These are phyloP conservation scores for Mycena galopus DNA, from an alignment of 768 basidiomycete species.

Conservation along the genomic window DNA sequence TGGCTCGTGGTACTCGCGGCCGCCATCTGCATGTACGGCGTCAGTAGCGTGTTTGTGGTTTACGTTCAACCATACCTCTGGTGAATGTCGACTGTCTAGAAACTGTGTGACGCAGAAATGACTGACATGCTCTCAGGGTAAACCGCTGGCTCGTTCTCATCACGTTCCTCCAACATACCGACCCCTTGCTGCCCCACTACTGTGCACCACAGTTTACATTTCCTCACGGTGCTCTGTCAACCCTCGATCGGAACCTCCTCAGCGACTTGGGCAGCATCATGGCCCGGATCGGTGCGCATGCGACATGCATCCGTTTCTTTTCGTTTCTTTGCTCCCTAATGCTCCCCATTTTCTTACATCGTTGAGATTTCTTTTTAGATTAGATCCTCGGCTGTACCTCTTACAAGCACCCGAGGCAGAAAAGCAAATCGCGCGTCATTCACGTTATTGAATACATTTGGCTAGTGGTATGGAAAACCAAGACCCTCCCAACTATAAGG, in stretches of 20 bases:
- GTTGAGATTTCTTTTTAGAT: too few relatives aligned
- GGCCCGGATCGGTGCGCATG: constrained; percentile 87
- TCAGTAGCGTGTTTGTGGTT: constrained; percentile 78
- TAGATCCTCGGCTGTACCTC: too few relatives aligned
- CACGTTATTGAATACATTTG: too few relatives aligned
- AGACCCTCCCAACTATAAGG: not conserved
- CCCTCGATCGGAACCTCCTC: constrained; percentile 55
- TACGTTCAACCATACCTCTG: constrained; percentile 94
- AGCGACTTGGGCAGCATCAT: constrained; percentile 84
- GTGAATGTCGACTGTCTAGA: constrained; percentile 46
- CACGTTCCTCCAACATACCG: constrained; percentile 57
- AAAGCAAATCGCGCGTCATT: too few relatives aligned
- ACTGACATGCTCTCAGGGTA: constrained; percentile 58
- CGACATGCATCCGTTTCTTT: constrained; percentile 66
- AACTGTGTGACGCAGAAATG: not conserved
- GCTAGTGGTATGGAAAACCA: not conserved
- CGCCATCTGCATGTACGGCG: constrained; percentile 72
- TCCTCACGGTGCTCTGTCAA: constrained; percentile 57
- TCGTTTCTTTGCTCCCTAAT: too few relatives aligned
- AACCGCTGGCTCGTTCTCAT: constrained; percentile 60
- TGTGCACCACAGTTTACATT: constrained; percentile 53
- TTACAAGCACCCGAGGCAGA: too few relatives aligned
- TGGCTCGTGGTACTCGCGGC: constrained; percentile 72
- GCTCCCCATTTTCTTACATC: too few relatives aligned
- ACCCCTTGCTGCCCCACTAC: constrained; percentile 54